Evolutionary conservation across 306 rosid species (phyloP).

Genomic region (Trichosanthes cucumerina): DNA sequence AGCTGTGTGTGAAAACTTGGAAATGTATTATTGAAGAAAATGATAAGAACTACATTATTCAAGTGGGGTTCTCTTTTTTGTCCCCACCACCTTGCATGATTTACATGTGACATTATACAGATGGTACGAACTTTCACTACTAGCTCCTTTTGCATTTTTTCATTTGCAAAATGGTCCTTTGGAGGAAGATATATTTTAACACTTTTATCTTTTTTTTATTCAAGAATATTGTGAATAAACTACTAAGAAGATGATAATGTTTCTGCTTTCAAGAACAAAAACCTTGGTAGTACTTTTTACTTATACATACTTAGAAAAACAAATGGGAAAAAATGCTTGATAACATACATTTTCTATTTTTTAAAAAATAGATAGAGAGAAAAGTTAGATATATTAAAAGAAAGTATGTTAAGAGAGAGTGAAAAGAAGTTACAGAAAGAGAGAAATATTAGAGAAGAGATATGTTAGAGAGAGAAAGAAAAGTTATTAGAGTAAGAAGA

Average conservation of each 20-base stretch:
- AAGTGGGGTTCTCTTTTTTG: neutral
- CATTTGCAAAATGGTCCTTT: neutral
- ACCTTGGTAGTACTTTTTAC: no score
- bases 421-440: no score
- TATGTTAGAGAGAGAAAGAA: neutral
- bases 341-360: no score
- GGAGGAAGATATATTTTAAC: no score
- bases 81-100: neutral
- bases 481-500: no score
- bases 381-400: neutral
- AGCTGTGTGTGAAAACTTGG: no score
- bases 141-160: neutral
- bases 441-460: neutral
- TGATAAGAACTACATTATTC: neutral
- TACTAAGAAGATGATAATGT: neutral
- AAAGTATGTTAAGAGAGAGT: no score
- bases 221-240: neutral
- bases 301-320: no score
- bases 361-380: neutral
- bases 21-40: no score
- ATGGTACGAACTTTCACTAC: neutral
- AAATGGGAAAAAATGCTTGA: no score
- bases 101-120: neutral
- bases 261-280: no score
- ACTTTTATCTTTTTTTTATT: neutral